A percentile compares a stretch with the other conserved stretches of the same genome.
phyloP scores from a whole-genome alignment of 768 basidiomycete species.

The Podaxis sp. region DNA sequence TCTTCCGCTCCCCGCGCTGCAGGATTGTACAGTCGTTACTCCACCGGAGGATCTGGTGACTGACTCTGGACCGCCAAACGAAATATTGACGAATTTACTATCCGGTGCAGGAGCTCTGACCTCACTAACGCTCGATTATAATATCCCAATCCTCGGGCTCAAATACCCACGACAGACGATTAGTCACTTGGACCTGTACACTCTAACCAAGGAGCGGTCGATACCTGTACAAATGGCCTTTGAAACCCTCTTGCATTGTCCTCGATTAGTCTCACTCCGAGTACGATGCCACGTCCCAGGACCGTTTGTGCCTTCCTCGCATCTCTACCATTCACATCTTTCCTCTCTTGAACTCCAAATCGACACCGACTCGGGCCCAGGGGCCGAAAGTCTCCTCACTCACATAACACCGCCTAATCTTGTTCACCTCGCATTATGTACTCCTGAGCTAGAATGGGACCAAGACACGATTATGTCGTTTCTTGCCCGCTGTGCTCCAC shows the following conservation, averaged over 20 bases:
- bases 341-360: conserved; percentile 5
- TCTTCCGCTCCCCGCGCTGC: background rate
- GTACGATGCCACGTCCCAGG: conserved; percentile 2
- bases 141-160: conserved; percentile 1
- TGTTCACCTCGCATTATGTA: background rate
- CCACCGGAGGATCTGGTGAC: conserved; percentile 1
- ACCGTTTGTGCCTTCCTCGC: background rate
- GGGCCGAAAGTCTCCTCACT: conserved; percentile 3
- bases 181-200: conserved; percentile 4
- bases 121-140: conserved; percentile 1
- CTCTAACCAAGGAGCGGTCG: conserved; percentile 1
- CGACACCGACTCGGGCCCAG: conserved; percentile 6
- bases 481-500: background rate
- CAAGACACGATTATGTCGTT: conserved; percentile 8
- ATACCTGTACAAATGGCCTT: conserved; percentile 10
- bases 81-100: background rate
- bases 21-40: conserved; percentile 6
- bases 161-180: conserved; percentile 4
- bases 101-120: background rate
- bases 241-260: conserved; percentile 4
- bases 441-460: conserved; percentile 6
- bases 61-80: background rate
- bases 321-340: background rate
- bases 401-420: conserved; percentile 7
- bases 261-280: background rate